These are phyloP conservation scores for Crithidia thermophila DNA, from an alignment of 208 protist species.

Conservation along the genomic window DNA sequence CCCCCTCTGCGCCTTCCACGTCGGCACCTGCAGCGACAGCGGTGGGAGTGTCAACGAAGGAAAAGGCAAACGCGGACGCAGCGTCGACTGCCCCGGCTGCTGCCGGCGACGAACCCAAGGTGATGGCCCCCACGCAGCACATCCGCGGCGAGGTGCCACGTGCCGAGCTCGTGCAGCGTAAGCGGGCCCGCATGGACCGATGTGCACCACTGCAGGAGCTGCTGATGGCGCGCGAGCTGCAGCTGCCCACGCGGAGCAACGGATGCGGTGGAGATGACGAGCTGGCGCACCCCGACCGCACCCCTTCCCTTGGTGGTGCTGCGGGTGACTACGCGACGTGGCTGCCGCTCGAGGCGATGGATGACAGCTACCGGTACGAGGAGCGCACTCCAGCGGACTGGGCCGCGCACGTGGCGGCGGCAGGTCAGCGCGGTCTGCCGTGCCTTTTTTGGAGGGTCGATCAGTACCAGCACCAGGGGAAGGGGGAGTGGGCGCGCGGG, in stretches of 20 bases:
- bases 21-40: neutral
- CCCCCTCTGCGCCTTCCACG: neutral
- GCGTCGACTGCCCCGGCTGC: too few species aligned
- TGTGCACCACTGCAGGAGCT: conserved; percentile 59
- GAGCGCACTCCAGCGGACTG: conserved; percentile 75
- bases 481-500: conserved; percentile 17
- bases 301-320: neutral
- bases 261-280: conserved; percentile 4
- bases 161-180: conserved; percentile 82
- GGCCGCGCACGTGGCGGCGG: conserved; percentile 33
- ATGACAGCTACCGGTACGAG: conserved; percentile 88
- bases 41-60: neutral
- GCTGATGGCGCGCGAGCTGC: conserved; percentile 69
- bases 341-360: conserved; percentile 93
- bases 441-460: conserved; percentile 45
- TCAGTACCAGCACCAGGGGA: conserved; percentile 19
- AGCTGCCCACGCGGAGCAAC: conserved; percentile 6
- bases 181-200: conserved; percentile 66
- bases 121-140: conserved; percentile 76
- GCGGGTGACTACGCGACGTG: conserved; percentile 60
- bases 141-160: conserved; percentile 84
- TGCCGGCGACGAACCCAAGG: conserved; percentile 72
- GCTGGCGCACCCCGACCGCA: neutral
- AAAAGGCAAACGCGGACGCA: neutral
- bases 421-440: conserved; percentile 37